Base-by-base conservation (phyloP, 1,139 yeast species). In the Kodamaea sp. region DNA sequence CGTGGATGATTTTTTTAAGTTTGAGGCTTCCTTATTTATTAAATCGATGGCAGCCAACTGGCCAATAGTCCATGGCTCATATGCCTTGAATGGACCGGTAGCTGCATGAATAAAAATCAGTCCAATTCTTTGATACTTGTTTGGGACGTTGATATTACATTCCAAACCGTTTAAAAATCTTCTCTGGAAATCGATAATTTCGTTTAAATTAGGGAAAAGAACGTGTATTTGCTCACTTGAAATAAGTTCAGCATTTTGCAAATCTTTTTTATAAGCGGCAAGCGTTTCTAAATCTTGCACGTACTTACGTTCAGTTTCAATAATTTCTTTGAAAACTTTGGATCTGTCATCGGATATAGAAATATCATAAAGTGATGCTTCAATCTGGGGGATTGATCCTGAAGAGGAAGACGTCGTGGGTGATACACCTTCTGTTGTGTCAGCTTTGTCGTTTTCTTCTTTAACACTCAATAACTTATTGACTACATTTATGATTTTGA, bases 181-280 rank as follows among this genome's bases (percentile, higher is more conserved):
- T 54, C 97, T 77, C 66, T 94, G 98, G 59, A 90, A 89, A 63
- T 92, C 98, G 35, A 92, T 77, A 32, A 92, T 80, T 46, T 84
- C 89, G 44, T 78, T 76, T 42, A 92, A 64, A 56, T 88, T 89
- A n/a, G 98, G 97, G 59, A 92, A 88, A 31, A 92, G 62, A 56
- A 76, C 73, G 58, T 87, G 90, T 38, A 89, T 73, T 48, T 84
- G 89, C 52, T 90, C 97, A 12, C 82, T 79, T 6, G 90, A 77
- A 15, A 92, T 73, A 28, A 82, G 64, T 45, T 85, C 92, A 8
- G 81, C 76, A 15, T 72, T 69, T 38, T 76, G 66, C 31, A 92
- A 66, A 49, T 85, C 94, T 40, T 75, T 70, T 57, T 82, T 83
- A 62, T 88, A 94, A 32, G 64, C 65, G 36, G 76, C 71, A 52